phyloP scores from a whole-genome alignment of 2,329 filamentous ascomycete genomes.

The Exophiala viscosa region DNA sequence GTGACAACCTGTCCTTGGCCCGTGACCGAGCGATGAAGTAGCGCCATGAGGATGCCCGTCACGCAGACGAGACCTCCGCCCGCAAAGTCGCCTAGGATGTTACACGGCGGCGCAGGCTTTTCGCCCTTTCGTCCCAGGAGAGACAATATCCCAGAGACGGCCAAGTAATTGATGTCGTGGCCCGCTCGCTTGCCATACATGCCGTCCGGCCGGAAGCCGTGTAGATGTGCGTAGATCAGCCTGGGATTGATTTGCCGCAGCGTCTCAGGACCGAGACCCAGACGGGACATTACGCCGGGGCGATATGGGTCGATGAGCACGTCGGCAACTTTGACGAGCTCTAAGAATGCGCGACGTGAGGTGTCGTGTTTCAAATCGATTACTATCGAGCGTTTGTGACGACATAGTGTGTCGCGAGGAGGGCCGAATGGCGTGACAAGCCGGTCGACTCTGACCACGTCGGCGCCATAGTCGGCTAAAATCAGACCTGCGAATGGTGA shows the following conservation, averaged over 20 bases:
- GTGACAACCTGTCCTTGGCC: conserved; percentile 84
- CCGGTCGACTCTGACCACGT: conserved; percentile 68
- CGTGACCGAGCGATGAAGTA: conserved; percentile 53
- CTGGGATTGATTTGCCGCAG: conserved; percentile 63
- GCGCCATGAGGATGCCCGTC: conserved; percentile 73
- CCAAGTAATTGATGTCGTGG: conserved; percentile 94
- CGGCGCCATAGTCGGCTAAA: conserved; percentile 70
- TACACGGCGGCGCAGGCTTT: conserved; percentile 74
- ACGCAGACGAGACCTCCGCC: conserved; percentile 81
- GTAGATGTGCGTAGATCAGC: conserved; percentile 78
- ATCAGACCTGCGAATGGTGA: conserved; percentile 44
- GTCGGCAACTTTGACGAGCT: conserved; percentile 59
- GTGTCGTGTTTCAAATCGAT: conserved; percentile 57
- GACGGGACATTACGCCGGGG: conserved; percentile 59
- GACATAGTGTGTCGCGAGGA: conserved; percentile 19
- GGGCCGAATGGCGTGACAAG: conserved; percentile 66
- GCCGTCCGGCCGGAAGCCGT: conserved; percentile 82
- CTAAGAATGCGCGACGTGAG: conserved; percentile 57
- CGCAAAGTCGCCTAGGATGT: conserved; percentile 85
- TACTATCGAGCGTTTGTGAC: conserved; percentile 55
- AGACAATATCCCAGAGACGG: conserved; percentile 73
- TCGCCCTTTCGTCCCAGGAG: conserved; percentile 62
- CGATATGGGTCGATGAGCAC: conserved; percentile 68
- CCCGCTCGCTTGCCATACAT: conserved; percentile 82
- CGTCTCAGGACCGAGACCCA: conserved; percentile 60